phyloP scores from a whole-genome alignment of 768 basidiomycete genomes.

The Naematelia encephala region DNA sequence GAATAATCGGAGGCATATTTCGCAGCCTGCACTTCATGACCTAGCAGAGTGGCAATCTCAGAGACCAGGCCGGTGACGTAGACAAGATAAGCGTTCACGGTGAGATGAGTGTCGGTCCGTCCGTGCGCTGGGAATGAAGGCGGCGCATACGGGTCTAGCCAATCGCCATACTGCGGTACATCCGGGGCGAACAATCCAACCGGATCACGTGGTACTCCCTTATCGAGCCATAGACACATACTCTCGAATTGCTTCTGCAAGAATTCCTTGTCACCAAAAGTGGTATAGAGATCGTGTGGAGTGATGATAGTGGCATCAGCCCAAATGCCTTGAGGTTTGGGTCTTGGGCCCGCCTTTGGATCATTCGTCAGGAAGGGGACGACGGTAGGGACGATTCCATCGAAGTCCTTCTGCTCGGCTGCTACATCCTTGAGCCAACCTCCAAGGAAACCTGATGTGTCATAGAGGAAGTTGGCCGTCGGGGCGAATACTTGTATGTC shows the following conservation, averaged over 20 bases:
- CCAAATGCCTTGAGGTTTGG: slow-evolving; percentile 25
- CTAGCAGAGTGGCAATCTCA: slow-evolving; percentile 18
- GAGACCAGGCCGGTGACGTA: slow-evolving; percentile 22
- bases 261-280: slow-evolving; percentile 29
- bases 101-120: slow-evolving; percentile 21
- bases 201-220: slow-evolving; percentile 26
- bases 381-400: slow-evolving; percentile 30
- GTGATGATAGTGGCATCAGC: slow-evolving; percentile 38
- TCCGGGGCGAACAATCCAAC: slow-evolving; percentile 26
- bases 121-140: slow-evolving; percentile 24
- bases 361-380: slow-evolving; percentile 25
- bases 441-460: slow-evolving; percentile 30
- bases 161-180: slow-evolving; percentile 35
- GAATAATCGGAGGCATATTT: slow-evolving; percentile 4
- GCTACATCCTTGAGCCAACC: slow-evolving; percentile 41
- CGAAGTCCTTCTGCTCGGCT: slow-evolving; percentile 27
- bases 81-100: slow-evolving; percentile 33
- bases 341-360: background rate
- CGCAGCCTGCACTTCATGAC: slow-evolving; percentile 9
- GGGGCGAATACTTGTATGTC: slow-evolving; percentile 46
- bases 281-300: slow-evolving; percentile 32
- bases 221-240: slow-evolving; percentile 38
- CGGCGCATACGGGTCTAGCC: slow-evolving; percentile 43
- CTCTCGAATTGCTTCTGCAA: slow-evolving; percentile 35
- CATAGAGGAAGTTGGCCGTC: slow-evolving; percentile 40